phyloP scores from a whole-genome alignment of 2,329 filamentous ascomycete genomes.

The Colletotrichum acutatum region DNA sequence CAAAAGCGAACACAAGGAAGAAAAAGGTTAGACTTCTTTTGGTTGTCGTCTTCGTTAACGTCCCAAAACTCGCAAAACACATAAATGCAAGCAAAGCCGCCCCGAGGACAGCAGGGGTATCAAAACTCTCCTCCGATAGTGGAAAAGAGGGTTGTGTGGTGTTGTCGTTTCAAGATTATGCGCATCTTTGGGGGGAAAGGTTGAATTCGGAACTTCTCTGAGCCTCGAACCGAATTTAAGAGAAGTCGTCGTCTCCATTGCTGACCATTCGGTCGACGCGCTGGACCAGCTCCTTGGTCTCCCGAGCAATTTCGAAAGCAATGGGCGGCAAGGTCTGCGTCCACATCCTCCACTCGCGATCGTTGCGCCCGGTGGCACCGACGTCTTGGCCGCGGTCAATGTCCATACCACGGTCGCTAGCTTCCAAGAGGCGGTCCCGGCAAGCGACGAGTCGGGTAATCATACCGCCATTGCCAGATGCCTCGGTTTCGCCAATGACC shows the following conservation, averaged over 20 bases:
- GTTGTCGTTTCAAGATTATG: conserved; percentile 20
- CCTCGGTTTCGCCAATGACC: conserved; percentile 74
- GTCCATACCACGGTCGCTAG: conserved; percentile 69
- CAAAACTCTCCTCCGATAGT: conserved; percentile 29
- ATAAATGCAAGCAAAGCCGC: conserved; percentile 34
- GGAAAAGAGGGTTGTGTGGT: conserved; percentile 7
- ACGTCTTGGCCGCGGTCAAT: conserved; percentile 72
- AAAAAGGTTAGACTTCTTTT: background rate
- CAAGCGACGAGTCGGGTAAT: conserved; percentile 70
- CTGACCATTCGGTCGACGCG: conserved; percentile 52
- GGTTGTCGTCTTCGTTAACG: conserved; percentile 6
- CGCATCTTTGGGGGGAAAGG: background rate
- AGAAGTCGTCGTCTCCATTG: conserved; percentile 55
- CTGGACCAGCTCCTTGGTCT: conserved; percentile 77
- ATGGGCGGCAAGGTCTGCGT: conserved; percentile 81
- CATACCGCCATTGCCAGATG: conserved; percentile 61
- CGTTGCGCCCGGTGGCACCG: conserved; percentile 60
- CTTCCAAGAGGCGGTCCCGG: conserved; percentile 72
- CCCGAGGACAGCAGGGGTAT: conserved; percentile 35
- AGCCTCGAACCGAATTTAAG: conserved; percentile 42
- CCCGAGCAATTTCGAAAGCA: conserved; percentile 86
- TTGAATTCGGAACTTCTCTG: no score
- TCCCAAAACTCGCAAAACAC: conserved; percentile 24
- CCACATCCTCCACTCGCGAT: conserved; percentile 70
- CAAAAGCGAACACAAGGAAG: background rate